Evolutionary conservation across 1,139 yeast genomes (phyloP), one percentile per base, ranked within the genome.

Genomic region (Taphrina flavorubra): DNA sequence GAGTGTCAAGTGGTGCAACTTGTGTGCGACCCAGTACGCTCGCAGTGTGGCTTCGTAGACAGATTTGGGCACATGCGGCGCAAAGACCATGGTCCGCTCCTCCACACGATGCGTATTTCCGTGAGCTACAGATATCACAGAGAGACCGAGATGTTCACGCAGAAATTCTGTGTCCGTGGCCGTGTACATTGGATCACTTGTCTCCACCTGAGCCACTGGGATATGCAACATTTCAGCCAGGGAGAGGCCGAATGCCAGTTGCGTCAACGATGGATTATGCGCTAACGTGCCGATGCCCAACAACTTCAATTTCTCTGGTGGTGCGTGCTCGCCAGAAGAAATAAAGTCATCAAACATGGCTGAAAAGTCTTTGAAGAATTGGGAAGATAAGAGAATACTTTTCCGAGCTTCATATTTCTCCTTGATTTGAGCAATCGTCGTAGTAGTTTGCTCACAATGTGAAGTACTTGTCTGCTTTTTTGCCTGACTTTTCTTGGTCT

Each of bases 141-240:
- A 18, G 47, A 63, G 31, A 7, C 61, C 61, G 44, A 63, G 37
- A 18, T 39, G 18, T 7, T 13, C 46, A 6, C 42, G 14, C 16
- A 63, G 55, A 31, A 63, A 57, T 10, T 31, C 40, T 13, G 25
- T 55, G 49, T 63, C 67, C 14, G 34, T 20, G 44, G 51, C 53
- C 10, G 67, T 63, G 46, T 63, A 63, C 67, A 63, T 63, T 42
- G 67, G 67, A 31, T 63, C 67, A 13, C 47, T 16, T n/a, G 67
- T 63, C 42, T 18, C n/a, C n/a, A 63, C 42, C 18, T 46, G 18
- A 6, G 11, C 36, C 31, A n/a, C 31, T 16, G 51, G 61, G 13
- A 63, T 46, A 44, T n/a, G 14, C 20, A 62, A 51, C 40, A 42
- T 4, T 11, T 16, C 16, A 11, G 67, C 67, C 31, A 63, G 10